Base-by-base conservation (phyloP, 2,329 filamentous ascomycete genomes). In the Emergomyces pasteurianus region DNA sequence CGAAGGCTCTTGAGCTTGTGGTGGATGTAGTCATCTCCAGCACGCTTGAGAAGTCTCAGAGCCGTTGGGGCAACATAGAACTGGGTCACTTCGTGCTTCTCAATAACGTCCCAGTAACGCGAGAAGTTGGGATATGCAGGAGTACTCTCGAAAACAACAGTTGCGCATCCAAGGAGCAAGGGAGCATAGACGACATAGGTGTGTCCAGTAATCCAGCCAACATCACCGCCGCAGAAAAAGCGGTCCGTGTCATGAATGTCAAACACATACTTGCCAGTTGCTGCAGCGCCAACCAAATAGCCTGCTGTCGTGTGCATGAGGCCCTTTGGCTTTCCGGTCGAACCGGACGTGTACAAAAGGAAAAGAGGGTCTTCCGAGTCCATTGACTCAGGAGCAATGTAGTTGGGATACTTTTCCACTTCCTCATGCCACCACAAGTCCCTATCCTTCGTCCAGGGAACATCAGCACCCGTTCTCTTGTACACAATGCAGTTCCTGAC, bases 381-480 rank as follows among this genome's bases (percentile, higher is more conserved):
- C 83, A 99, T 88, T 66, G 85, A 77, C 80, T 95, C 92, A 12
- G 92, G 92, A 36, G 92, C 81, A 71, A 95, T 87, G 81, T 97
- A 97, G 69, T 85, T 82, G 65, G 94, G 94, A 84, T 90, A 97
- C 80, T 96, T 97, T 74, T 95, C 90, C 60, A 92, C 86, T 82
- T 97, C 92, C 79, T 97, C 94, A 76, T 97, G 91, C 94, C 94
- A 99, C 94, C 94, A 99, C 72, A 85, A 82, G 76, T 99, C 94
- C 70, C 94, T 86, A 66, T 90, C 91, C 67, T 84, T 77, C 58
- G 90, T 95, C 89, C 88, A 92, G 65, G 92, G 92, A 23, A 97
- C 86, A 59, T 96, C 91, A 56, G 91, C 87, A 58, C 92, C 92
- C 43, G 94, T 99, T 69, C 94, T 89, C 83, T 95, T 92, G 82